phyloP scores from a whole-genome alignment of 2,329 filamentous ascomycete species.

The Penicillium frequentans region DNA sequence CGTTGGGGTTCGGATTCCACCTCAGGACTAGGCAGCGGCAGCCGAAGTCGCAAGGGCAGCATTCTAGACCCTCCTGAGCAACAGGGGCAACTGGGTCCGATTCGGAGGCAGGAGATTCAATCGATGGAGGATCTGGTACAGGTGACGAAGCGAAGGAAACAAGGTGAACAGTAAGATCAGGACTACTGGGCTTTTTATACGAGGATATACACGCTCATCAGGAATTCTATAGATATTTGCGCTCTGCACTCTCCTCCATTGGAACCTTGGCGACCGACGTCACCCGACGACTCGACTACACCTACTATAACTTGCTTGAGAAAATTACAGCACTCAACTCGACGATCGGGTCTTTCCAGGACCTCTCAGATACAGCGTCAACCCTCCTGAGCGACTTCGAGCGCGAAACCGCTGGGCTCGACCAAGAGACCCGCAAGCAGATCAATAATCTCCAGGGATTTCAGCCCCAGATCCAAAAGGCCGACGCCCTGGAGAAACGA shows the following conservation, averaged over 20 bases:
- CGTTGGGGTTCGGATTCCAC: constrained; percentile 37
- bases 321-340: constrained; percentile 42
- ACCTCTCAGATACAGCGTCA: constrained; percentile 38
- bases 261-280: constrained; percentile 43
- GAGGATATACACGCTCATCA: constrained; percentile 34
- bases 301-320: constrained; percentile 50
- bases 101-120: constrained; percentile 30
- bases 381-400: constrained; percentile 41
- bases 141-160: constrained; percentile 67
- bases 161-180: constrained; percentile 62
- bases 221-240: constrained; percentile 26
- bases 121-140: constrained; percentile 38
- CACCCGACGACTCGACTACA: constrained; percentile 48
- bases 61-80: constrained; percentile 27
- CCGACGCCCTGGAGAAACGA: constrained; percentile 38
- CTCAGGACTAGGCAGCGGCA: constrained; percentile 20
- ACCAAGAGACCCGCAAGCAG: constrained; percentile 39
- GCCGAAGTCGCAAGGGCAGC: constrained; percentile 32
- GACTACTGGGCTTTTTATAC: not conserved
- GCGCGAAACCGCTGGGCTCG: constrained; percentile 34
- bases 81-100: constrained; percentile 27
- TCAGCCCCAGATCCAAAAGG: constrained; percentile 36
- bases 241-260: constrained; percentile 36
- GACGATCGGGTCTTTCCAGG: constrained; percentile 43
- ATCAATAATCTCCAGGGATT: constrained; percentile 41